Evolutionary conservation across 1,284 basidiomycete species (phyloP), one percentile per base, ranked within the genome.

Genomic region (Tylopilus sp.): DNA sequence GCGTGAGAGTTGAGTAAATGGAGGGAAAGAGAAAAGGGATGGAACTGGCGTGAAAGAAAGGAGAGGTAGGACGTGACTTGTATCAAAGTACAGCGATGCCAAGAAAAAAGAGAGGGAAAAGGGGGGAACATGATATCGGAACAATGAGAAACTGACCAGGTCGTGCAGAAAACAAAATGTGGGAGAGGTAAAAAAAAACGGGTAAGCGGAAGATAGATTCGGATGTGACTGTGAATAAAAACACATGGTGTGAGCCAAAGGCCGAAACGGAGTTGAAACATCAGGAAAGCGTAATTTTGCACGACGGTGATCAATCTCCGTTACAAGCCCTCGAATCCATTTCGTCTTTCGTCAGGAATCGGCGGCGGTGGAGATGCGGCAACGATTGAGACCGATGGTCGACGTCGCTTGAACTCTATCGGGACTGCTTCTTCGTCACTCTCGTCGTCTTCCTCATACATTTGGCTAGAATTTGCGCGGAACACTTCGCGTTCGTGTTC

Each of bases 401-500:
- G 56, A 36, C 71, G 59, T 42, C 69, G 62, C 46, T 69, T 71
- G 53, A 71, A 59, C 46, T 73, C 69, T 49, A 71, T 65, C 44
- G 71, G 68, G 4, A 54, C 52, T 12, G 35, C 53, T 43, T 61
- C 67, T 18, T 65, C 70, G 1, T 64, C 69, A 2, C 55, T 59
- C 29, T 66, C 68, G n/a, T 67, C 73, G 15, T 69, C 67, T 42
- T 66, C 64, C 4, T 52, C 52, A 34, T 67, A 72, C 56, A 61
- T 55, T 53, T 63, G 65, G 48, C 65, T 66, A 41, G 56, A 61
- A 54, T 65, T 68, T 47, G 64, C 51, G 4, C 46, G 55, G 28
- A 69, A 53, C 5, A 41, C 42, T 23, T 65, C 59, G 13, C 49
- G 57, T 35, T 66, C 61, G n/a, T 55, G 58, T 34, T 55, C 46